phyloP scores from a whole-genome alignment of 2,329 filamentous ascomycete species.

The Alternaria panax region DNA sequence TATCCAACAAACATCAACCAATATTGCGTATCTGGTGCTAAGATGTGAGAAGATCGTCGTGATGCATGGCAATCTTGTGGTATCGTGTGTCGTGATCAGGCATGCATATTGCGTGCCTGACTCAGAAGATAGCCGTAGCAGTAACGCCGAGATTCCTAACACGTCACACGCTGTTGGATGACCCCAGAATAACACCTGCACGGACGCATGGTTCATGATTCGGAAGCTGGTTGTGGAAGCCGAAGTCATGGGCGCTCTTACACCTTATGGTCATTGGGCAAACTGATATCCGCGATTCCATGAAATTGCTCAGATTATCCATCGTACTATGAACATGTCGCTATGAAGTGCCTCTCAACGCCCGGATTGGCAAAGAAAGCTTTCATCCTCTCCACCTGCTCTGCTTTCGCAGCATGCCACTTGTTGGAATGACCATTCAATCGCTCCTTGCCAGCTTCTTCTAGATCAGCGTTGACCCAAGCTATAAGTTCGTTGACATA shows the following conservation, averaged over 20 bases:
- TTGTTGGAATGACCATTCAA: constrained; percentile 47
- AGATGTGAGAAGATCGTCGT: not conserved
- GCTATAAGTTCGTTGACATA: constrained; percentile 52
- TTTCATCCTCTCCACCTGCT: constrained; percentile 43
- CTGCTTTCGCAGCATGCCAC: constrained; percentile 48
- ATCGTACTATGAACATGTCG: constrained; percentile 17
- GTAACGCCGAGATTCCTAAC: not conserved
- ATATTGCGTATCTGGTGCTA: not conserved
- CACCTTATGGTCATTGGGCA: not conserved
- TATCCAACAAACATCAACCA: not conserved
- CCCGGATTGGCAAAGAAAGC: constrained; percentile 29
- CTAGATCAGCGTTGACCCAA: constrained; percentile 49
- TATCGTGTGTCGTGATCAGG: constrained; percentile 7
- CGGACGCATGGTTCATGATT: too few relatives aligned
- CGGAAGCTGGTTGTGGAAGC: fast-evolving
- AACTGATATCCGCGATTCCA: not conserved
- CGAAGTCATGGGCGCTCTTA: not conserved
- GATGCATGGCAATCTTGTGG: not conserved
- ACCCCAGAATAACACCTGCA: not conserved
- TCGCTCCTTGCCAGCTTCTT: constrained; percentile 16
- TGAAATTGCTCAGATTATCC: not conserved
- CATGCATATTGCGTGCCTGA: constrained; percentile 10
- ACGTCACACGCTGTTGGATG: not conserved
- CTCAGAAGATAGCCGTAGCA: not conserved
- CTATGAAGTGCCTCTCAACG: constrained; percentile 10